A percentile compares a stretch with the other conserved stretches of the same genome.
phyloP scores from a whole-genome alignment of 495 filamentous ascomycete genomes.

The Recurvomyces mirabilis region DNA sequence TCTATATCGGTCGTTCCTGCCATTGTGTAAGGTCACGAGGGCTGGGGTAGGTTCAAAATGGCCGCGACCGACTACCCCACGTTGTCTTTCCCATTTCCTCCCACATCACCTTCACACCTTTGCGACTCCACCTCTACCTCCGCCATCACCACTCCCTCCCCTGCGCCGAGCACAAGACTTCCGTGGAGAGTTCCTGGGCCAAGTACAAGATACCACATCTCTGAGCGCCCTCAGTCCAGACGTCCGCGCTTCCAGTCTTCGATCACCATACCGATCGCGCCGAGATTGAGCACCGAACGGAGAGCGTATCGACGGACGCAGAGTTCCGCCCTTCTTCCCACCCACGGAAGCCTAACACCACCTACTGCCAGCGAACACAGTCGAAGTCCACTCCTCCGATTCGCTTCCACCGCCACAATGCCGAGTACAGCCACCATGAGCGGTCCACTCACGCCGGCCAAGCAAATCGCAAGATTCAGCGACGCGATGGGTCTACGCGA shows the following conservation, averaged over 20 bases:
- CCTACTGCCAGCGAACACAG: slow-evolving; percentile 1
- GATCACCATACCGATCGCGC: slow-evolving; percentile 2
- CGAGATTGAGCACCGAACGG: slow-evolving; percentile 4
- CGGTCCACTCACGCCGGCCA: slow-evolving; percentile 1
- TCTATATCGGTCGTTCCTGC: no score
- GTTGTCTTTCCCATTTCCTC: no score
- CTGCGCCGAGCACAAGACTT: neutral
- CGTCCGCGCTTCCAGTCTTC: slow-evolving; percentile 2
- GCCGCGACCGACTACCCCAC: no score
- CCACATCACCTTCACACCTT: no score
- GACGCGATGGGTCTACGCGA: slow-evolving; percentile 6
- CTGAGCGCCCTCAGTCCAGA: neutral
- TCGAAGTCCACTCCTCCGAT: slow-evolving; percentile 1
- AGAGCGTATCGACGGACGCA: slow-evolving; percentile 11
- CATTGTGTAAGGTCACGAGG: no score
- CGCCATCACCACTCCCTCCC: neutral
- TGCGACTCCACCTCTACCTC: neutral
- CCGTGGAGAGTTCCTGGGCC: slow-evolving; percentile 2
- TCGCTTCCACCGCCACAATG: neutral
- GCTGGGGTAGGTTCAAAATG: no score
- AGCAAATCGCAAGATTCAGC: neutral
- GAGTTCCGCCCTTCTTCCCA: neutral
- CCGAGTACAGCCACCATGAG: neutral
- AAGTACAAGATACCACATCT: slow-evolving; percentile 1
- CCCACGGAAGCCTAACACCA: neutral